phyloP scores from a whole-genome alignment of 2,329 filamentous ascomycete genomes.

The Penicillium sp. region DNA sequence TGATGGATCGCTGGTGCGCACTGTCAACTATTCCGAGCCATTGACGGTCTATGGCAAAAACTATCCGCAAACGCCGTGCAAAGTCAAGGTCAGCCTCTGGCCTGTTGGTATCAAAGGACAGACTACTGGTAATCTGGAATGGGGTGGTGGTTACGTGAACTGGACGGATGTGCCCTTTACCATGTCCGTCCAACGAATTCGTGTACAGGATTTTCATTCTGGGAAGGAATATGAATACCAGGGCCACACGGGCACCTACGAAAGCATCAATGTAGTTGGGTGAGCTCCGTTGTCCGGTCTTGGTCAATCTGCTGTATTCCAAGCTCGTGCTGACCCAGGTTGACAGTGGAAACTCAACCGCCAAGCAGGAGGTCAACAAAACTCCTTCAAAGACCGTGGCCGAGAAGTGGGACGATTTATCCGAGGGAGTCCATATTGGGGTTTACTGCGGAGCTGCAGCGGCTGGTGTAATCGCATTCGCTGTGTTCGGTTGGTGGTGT shows the following conservation, averaged over 20 bases:
- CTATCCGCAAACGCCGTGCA: slow-evolving; percentile 73
- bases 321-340: background rate
- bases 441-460: slow-evolving; percentile 11
- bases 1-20: slow-evolving; percentile 62
- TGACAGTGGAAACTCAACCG: slow-evolving; percentile 19
- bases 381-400: slow-evolving; percentile 6
- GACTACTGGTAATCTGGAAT: slow-evolving; percentile 56
- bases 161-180: slow-evolving; percentile 67
- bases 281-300: slow-evolving; percentile 23
- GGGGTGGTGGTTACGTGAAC: slow-evolving; percentile 70
- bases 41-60: slow-evolving; percentile 50
- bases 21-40: slow-evolving; percentile 61
- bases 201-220: slow-evolving; percentile 58
- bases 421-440: slow-evolving; percentile 13
- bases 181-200: slow-evolving; percentile 69
- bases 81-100: slow-evolving; percentile 70
- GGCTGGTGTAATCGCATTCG: background rate
- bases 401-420: slow-evolving; percentile 18
- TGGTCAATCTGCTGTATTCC: no score
- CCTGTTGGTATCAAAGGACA: slow-evolving; percentile 57
- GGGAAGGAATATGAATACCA: slow-evolving; percentile 67
- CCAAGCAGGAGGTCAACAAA: slow-evolving; percentile 11
- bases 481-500: slow-evolving; percentile 11
- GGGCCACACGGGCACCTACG: slow-evolving; percentile 61
- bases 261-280: slow-evolving; percentile 62